Evolutionary conservation across 2,329 filamentous ascomycete genomes (phyloP).

Genomic region (Triangularia verruculosa): DNA sequence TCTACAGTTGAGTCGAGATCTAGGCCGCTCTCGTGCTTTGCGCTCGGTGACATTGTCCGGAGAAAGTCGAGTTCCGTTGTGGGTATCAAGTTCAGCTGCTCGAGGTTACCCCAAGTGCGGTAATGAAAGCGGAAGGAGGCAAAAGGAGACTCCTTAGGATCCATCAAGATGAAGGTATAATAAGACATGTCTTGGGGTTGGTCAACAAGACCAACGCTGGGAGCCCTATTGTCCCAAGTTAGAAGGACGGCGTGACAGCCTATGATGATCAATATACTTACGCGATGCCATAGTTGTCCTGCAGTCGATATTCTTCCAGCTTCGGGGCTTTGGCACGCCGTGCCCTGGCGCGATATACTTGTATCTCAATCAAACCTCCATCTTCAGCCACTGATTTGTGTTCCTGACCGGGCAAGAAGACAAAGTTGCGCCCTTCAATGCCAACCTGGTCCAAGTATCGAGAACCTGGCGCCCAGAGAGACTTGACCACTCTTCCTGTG

Average conservation of each 20-base stretch:
- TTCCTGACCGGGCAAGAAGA: constrained; percentile 42
- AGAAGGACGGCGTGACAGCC: neutral
- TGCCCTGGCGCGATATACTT: constrained; percentile 50
- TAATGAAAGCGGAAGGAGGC: constrained; percentile 57
- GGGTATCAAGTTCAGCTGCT: constrained; percentile 47
- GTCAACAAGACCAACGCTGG: constrained; percentile 52
- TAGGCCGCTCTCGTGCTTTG: constrained; percentile 3
- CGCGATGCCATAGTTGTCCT: constrained; percentile 52
- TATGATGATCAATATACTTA: constrained; percentile 34
- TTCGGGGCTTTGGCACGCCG: constrained; percentile 42
- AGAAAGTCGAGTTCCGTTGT: constrained; percentile 20
- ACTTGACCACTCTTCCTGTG: constrained; percentile 42
- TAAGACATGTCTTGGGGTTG: constrained; percentile 48
- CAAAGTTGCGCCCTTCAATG: constrained; percentile 50
- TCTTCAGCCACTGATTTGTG: constrained; percentile 45
- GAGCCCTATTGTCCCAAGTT: constrained; percentile 38
- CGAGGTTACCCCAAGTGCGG: constrained; percentile 49
- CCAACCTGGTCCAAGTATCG: constrained; percentile 41
- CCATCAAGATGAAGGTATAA: constrained; percentile 52
- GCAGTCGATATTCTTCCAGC: constrained; percentile 43
- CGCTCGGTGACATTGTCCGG: constrained; percentile 8
- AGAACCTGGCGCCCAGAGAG: constrained; percentile 48
- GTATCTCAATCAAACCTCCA: constrained; percentile 54
- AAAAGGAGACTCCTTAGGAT: constrained; percentile 51
- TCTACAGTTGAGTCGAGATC: neutral